These are phyloP conservation scores for Baorangia bicolor DNA, from an alignment of 768 basidiomycete species.

Conservation along the genomic window DNA sequence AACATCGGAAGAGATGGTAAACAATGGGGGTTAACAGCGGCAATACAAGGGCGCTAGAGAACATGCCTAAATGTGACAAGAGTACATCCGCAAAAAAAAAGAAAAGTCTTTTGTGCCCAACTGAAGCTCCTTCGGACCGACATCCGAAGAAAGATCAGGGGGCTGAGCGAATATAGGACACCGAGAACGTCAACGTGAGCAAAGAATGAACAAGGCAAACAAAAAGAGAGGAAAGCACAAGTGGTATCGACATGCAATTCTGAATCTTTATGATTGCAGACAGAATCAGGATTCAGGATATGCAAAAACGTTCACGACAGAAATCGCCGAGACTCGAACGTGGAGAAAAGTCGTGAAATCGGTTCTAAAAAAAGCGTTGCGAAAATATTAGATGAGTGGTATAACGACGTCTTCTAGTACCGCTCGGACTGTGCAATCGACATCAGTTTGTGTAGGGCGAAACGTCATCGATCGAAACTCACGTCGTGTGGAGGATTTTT, in stretches of 20 bases:
- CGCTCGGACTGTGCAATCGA: background rate
- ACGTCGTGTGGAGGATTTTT: background rate
- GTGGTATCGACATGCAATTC: slow-evolving; percentile 16
- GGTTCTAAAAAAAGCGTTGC: background rate
- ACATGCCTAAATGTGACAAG: background rate
- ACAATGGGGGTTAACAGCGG: background rate
- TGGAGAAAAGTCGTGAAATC: background rate
- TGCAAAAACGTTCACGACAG: background rate
- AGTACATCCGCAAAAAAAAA: background rate
- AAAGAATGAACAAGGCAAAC: background rate
- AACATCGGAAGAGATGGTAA: background rate
- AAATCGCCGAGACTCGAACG: background rate
- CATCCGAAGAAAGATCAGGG: background rate
- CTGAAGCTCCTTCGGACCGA: background rate
- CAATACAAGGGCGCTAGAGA: background rate
- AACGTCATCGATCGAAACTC: background rate
- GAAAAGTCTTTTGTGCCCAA: background rate
- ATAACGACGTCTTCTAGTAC: background rate
- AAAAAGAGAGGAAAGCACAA: background rate
- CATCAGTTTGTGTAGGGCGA: background rate
- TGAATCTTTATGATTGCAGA: slow-evolving; percentile 4
- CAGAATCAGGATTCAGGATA: background rate
- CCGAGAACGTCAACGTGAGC: background rate
- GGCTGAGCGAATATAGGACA: background rate
- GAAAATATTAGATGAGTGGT: background rate